phyloP scores from a whole-genome alignment of 176 grass and related monocot genomes.

The Cocos nucifera region DNA sequence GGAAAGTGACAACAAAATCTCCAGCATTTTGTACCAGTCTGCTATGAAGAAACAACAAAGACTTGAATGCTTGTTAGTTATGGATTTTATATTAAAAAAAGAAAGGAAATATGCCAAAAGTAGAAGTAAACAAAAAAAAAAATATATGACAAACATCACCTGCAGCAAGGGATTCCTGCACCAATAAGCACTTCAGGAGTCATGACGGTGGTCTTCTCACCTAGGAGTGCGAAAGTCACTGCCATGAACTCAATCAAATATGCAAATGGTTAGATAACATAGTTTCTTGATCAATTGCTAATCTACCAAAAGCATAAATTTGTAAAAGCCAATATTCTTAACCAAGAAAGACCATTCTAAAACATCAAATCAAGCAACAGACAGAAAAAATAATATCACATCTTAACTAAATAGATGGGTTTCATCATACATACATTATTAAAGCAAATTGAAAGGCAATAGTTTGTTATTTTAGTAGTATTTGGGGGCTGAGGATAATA shows the following conservation, averaged over 20 bases:
- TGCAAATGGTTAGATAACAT: neutral
- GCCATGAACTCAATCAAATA: slow-evolving; percentile 17
- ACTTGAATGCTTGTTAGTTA: neutral
- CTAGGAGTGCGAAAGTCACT: slow-evolving; percentile 91
- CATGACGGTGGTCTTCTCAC: slow-evolving; percentile 94
- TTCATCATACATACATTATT: no score
- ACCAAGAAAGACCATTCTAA: no score
- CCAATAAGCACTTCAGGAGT: slow-evolving; percentile 90
- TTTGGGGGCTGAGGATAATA: no score
- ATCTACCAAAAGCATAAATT: no score
- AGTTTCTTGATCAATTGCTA: no score
- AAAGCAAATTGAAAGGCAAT: no score
- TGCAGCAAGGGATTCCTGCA: slow-evolving; percentile 94
- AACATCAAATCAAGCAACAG: no score
- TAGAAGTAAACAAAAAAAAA: slow-evolving; percentile 6
- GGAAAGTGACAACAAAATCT: slow-evolving; percentile 98
- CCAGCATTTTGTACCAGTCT: slow-evolving; percentile 99
- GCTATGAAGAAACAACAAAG: slow-evolving; percentile 45
- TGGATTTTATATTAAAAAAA: neutral
- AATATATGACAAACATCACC: slow-evolving; percentile 45
- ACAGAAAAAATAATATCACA: no score
- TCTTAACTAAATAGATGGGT: no score
- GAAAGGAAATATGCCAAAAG: neutral
- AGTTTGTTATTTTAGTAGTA: no score
- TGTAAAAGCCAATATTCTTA: no score